Evolutionary conservation across 2,329 filamentous ascomycete species (phyloP), one percentile per base, ranked within the genome.

Genomic region (Phaeosphaeria sp.): DNA sequence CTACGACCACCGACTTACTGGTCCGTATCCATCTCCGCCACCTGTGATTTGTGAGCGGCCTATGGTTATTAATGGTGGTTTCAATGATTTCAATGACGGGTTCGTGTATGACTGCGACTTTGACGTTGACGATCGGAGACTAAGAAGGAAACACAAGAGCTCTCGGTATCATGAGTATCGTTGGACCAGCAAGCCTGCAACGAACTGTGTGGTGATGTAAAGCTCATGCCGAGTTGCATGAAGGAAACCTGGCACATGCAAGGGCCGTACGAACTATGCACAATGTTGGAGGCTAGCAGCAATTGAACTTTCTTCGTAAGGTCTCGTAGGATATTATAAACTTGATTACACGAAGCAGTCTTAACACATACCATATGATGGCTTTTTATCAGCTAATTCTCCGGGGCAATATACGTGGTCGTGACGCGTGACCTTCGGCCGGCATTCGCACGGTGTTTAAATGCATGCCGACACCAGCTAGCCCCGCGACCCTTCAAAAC

Each of bases 201-300:
- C 64, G 13, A 65, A 67, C 42, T 71, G 68, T 50, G 56, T 42
- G 3, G 58, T 67, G 22, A 71, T 71, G 66, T 71, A 44, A 54
- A 41, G 41, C 23, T 25, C 9, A 22, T 1, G 15, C 20, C 15
- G 46, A 49, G n/a, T 21, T 20, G n/a, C 30, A 11, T 13, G 9
- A 13, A 15, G 30, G 30, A 9, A 27, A 27, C n/a, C n/a, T n/a
- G n/a, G n/a, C n/a, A n/a, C 9, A 9, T 27, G 25, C 30, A 36
- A 15, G 30, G 30, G 30, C 13, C 30, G 13, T 36, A 15, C 30
- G 30, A 11, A 36, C 30, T 36, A 7, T 11, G 30, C 13, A 27
- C 30, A 3, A 36, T 36, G 11, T 11, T 13, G 30, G 30, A 36
- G 13, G 30, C 5, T 36, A 36, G 30, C 30, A 36, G 30, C 30